Percentiles rank a stretch among this genome's conserved stretches.
Conservation (phyloP, 1,284 basidiomycete species). For the Dichomitus squalens region DNA sequence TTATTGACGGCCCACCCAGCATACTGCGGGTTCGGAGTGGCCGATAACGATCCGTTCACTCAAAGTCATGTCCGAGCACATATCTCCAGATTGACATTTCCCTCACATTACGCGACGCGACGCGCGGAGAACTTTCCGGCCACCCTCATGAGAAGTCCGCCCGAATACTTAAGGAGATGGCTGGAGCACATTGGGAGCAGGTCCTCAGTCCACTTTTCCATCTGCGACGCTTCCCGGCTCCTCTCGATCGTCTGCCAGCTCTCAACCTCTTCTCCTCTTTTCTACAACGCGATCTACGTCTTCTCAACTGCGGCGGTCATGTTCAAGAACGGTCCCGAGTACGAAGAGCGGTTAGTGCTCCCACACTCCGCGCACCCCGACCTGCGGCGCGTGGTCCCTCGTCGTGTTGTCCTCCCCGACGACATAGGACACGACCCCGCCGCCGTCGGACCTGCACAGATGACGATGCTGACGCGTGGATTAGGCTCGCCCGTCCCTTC, state of each 20-base stretch:
- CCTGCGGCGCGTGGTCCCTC: not conserved
- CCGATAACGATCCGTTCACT: conserved; percentile 23
- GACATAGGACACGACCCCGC: not conserved
- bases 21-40: conserved; percentile 16
- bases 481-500: conserved; percentile 38
- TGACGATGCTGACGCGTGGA: conserved; percentile 1
- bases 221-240: conserved; percentile 14
- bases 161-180: conserved; percentile 17
- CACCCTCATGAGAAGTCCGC: conserved; percentile 9
- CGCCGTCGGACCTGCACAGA: not conserved
- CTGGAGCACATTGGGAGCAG: conserved; percentile 3
- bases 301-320: conserved; percentile 21
- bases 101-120: conserved; percentile 20
- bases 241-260: conserved; percentile 17
- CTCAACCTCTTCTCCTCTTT: conserved; percentile 11
- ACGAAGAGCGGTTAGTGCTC: conserved; percentile 32
- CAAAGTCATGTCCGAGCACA: conserved; percentile 25
- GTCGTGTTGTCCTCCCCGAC: not conserved
- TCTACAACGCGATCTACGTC: conserved; percentile 16
- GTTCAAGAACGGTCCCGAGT: conserved; percentile 36
- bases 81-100: conserved; percentile 20
- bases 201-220: conserved; percentile 5
- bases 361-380: not conserved
- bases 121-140: conserved; percentile 14
- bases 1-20: conserved; percentile 16